Evolutionary conservation across 202 grass and related monocot species (phyloP), one percentile per base, ranked within the genome.

Genomic region (Zoysia matrella): DNA sequence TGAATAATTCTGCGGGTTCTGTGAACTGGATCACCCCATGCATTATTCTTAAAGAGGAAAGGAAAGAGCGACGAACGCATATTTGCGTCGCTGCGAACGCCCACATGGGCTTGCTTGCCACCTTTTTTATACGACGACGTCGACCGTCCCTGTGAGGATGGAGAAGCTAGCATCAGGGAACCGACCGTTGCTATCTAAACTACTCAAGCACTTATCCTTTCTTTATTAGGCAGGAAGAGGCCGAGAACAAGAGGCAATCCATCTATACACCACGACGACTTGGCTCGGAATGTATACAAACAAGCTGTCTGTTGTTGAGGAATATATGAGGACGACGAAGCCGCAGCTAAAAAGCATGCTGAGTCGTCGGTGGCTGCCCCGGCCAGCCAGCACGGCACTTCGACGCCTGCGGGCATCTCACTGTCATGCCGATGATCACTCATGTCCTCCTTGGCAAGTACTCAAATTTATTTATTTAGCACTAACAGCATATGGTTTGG

Each of bases 91-190:
- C 63, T 69, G 16, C 70, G 10, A 76, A 71, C 71, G 49, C 71
- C 11, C 87, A 89, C 87, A 85, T 84, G 87, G 87, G 3, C 51
- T 14, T 88, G 86, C 70, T 46, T 30, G 22, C 22, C 22, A 30
- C 22, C 22, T 30, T 30, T 30, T 30, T 30, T 30, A 30, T 0
- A 30, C 22, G 22, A 30, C 22, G 22, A 30, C 22, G 22, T 30
- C 22, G n/a, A 15, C 55, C 43, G 42, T 3, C 16, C 66, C 69
- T 15, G 42, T 43, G 18, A 58, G 66, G 13, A 47, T 65, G 57
- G 18, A 74, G 10, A 41, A 47, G 22, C 22, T 30, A 30, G 22
- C 22, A 30, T 30, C 22, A 84, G 81, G 86, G 81, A 75, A 64
- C 86, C 62, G 30, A 47, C 80, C 62, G 22, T 47, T 4, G 40